Conservation (phyloP, 768 basidiomycete species). For the Boletus coccyginus region DNA sequence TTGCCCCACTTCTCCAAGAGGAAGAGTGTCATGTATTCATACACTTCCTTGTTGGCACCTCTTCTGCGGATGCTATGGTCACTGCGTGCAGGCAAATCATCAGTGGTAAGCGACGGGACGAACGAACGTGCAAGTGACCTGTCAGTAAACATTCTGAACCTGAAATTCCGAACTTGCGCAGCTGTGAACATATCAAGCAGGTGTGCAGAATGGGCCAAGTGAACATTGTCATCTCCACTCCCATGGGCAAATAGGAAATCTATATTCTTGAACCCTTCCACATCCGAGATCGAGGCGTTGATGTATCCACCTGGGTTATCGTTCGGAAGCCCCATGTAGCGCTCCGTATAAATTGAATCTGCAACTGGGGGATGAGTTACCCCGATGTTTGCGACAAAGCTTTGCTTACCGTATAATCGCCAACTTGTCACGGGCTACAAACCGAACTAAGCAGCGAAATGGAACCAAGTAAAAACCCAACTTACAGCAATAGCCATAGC, state of each 20-base stretch:
- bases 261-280: conserved; percentile 78
- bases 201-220: conserved; percentile 88
- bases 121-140: conserved; percentile 49
- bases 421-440: conserved; percentile 83
- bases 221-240: conserved; percentile 96
- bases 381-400: background rate
- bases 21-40: conserved; percentile 82
- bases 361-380: conserved; percentile 2
- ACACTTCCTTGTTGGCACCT: conserved; percentile 81
- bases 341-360: conserved; percentile 97
- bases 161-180: conserved; percentile 66
- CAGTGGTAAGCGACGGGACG: conserved; percentile 1
- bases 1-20: conserved; percentile 93
- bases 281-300: conserved; percentile 83
- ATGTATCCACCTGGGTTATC: conserved; percentile 85
- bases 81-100: conserved; percentile 38
- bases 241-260: conserved; percentile 90
- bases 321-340: conserved; percentile 88
- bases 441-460: conserved; percentile 9
- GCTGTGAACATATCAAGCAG: conserved; percentile 91
- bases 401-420: conserved; percentile 65
- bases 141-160: conserved; percentile 97
- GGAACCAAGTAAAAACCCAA: conserved; percentile 5
- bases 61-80: conserved; percentile 76
- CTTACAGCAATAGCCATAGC: conserved; percentile 89